Evolutionary conservation across 805 yeast species (phyloP).

Genomic region (Sungouiozyma ichnusensis): DNA sequence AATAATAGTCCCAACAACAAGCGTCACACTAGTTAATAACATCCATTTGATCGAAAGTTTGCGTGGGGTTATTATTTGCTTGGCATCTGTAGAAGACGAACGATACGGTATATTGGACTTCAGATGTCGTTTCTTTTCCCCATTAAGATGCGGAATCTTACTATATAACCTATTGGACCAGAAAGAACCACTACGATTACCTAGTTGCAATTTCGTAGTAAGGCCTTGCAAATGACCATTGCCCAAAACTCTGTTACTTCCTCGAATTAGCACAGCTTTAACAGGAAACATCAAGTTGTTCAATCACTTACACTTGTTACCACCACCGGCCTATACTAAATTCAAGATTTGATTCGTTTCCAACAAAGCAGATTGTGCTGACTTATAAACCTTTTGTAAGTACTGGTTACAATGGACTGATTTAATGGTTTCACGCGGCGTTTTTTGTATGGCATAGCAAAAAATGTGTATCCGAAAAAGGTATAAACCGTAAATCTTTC

Average conservation of each 20-base stretch:
- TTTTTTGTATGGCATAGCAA: neutral
- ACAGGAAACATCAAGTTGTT: conserved; percentile 12
- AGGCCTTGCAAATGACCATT: conserved; percentile 12
- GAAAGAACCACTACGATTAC: conserved; percentile 17
- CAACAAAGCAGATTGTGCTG: no score
- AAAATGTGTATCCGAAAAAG: neutral
- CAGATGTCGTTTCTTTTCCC: neutral
- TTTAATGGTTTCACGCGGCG: neutral
- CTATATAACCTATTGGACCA: conserved; percentile 13
- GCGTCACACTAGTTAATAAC: conserved; percentile 22
- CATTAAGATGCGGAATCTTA: neutral
- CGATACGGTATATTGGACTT: conserved; percentile 2
- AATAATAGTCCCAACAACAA: conserved; percentile 19
- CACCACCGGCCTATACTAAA: neutral
- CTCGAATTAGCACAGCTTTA: conserved; percentile 13
- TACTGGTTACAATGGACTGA: neutral
- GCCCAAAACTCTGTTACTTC: conserved; percentile 9
- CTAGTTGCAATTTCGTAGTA: conserved; percentile 14
- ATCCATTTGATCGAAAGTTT: conserved; percentile 18
- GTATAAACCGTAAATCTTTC: neutral
- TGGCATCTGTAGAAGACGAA: conserved; percentile 5
- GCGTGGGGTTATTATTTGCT: neutral
- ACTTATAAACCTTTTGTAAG: neutral
- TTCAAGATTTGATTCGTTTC: no score
- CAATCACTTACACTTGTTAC: no score